Percentiles rank a stretch among this genome's conserved stretches.
These are phyloP conservation scores for Hamamelis virginiana DNA, from an alignment of 164 flowering plant genomes.

Conservation along the genomic window DNA sequence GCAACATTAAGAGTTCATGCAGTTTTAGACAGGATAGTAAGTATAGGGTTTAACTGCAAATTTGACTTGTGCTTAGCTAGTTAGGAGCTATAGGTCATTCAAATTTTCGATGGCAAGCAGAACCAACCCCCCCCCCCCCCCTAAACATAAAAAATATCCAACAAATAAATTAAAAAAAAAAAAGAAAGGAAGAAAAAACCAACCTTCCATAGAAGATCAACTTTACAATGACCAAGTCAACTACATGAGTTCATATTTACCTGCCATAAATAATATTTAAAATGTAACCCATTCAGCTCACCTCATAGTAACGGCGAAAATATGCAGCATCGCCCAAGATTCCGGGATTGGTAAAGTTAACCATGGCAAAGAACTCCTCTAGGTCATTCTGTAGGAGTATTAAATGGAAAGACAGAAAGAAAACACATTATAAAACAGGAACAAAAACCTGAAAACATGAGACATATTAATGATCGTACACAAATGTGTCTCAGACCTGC, in stretches of 20 bases:
- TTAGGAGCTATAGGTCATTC: too few relatives aligned
- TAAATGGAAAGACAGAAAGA: conserved; percentile 3
- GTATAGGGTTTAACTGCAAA: too few relatives aligned
- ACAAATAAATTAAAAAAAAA: too few relatives aligned
- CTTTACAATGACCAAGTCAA: too few relatives aligned
- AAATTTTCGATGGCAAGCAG: too few relatives aligned
- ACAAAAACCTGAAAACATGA: conserved; percentile 2
- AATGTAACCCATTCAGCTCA: conserved; percentile 21
- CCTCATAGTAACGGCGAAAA: conserved; percentile 96
- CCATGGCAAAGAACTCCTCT: conserved; percentile 98
- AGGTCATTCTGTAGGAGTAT: conserved; percentile 76
- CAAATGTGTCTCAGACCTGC: conserved; percentile 63
- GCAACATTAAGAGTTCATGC: background rate
- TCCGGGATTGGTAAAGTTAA: conserved; percentile 97
- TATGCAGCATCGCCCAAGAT: conserved; percentile 82
- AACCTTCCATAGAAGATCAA: too few relatives aligned
- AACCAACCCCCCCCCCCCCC: too few relatives aligned
- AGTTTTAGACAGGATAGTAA: background rate
- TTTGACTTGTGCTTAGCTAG: too few relatives aligned
- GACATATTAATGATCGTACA: conserved; percentile 2
- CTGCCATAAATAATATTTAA: background rate
- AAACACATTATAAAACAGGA: background rate
- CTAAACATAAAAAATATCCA: too few relatives aligned
- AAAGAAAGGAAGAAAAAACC: too few relatives aligned
- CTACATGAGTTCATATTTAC: background rate